Evolutionary conservation across 768 basidiomycete species (phyloP).

Genomic region (Gelatoporia subvermispora): DNA sequence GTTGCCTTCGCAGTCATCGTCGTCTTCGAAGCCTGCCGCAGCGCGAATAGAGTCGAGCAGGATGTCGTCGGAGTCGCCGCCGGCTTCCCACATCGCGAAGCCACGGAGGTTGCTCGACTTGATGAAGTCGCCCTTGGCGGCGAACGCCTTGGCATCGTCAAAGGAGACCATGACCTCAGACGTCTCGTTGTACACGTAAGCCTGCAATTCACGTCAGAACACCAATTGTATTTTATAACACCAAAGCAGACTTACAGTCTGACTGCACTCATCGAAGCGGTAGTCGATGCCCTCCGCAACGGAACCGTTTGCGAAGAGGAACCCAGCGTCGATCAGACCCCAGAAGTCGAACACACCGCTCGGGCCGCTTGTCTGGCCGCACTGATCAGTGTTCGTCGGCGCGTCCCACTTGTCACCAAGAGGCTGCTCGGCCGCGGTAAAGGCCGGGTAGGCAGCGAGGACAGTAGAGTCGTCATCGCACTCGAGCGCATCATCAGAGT

Average conservation of each 20-base stretch:
- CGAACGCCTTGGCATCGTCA: conserved; percentile 58
- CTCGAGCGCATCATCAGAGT: conserved; percentile 32
- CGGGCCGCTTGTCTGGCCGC: conserved; percentile 49
- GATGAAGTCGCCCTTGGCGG: conserved; percentile 59
- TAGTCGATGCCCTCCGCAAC: conserved; percentile 46
- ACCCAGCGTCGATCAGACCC: conserved; percentile 54
- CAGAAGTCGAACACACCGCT: conserved; percentile 60
- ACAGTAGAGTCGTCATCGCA: conserved; percentile 23
- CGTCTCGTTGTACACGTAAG: conserved; percentile 57
- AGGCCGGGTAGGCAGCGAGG: conserved; percentile 49
- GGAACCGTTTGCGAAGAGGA: conserved; percentile 42
- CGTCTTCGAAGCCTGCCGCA: conserved; percentile 12
- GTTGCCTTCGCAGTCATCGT: conserved; percentile 1
- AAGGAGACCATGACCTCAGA: conserved; percentile 58
- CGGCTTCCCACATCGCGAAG: conserved; percentile 71
- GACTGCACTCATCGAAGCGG: conserved; percentile 60
- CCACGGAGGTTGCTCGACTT: conserved; percentile 49
- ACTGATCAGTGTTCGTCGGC: conserved; percentile 45
- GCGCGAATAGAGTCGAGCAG: conserved; percentile 53
- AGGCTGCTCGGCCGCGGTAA: conserved; percentile 38
- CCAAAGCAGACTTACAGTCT: conserved; percentile 50
- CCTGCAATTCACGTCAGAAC: conserved; percentile 34
- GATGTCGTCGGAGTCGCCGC: conserved; percentile 57
- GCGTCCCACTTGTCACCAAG: conserved; percentile 57
- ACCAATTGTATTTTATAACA: not conserved